A percentile compares a stretch with the other conserved stretches of the same genome.
These are phyloP conservation scores for Hydrangea macrophylla DNA, from an alignment of 148 eudicot genomes.

Conservation along the genomic window DNA sequence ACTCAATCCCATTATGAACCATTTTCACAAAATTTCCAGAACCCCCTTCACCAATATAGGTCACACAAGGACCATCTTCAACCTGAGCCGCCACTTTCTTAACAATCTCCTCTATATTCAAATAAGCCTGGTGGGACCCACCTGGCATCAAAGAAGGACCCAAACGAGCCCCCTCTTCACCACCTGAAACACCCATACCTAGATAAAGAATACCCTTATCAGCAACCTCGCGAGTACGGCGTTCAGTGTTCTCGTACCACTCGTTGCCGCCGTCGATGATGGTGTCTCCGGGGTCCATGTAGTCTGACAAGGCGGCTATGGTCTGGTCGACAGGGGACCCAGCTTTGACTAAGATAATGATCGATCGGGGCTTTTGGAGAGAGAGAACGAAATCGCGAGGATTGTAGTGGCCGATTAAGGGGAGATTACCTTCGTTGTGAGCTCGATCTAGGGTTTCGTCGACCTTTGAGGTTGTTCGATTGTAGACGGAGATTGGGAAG, in stretches of 20 bases:
- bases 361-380: slow-evolving; percentile 56
- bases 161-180: slow-evolving; percentile 70
- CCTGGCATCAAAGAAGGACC: slow-evolving; percentile 87
- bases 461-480: slow-evolving; percentile 56
- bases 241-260: slow-evolving; percentile 80
- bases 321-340: slow-evolving; percentile 82
- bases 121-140: slow-evolving; percentile 57
- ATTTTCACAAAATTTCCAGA: slow-evolving; percentile 82
- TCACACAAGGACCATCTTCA: slow-evolving; percentile 86
- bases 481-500: slow-evolving; percentile 87
- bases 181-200: slow-evolving; percentile 92
- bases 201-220: slow-evolving; percentile 46
- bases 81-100: slow-evolving; percentile 78
- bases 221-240: slow-evolving; percentile 45
- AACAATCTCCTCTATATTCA: slow-evolving; percentile 40
- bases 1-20: slow-evolving; percentile 90
- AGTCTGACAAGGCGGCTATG: slow-evolving; percentile 42
- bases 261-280: slow-evolving; percentile 87
- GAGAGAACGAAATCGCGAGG: slow-evolving; percentile 76
- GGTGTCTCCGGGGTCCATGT: slow-evolving; percentile 71
- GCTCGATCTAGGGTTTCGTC: slow-evolving; percentile 73
- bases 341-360: slow-evolving; percentile 78
- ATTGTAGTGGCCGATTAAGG: slow-evolving; percentile 47
- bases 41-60: slow-evolving; percentile 83
- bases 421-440: slow-evolving; percentile 52